Conservation (phyloP, 305 asterid species). For the Solanum hybrid region DNA sequence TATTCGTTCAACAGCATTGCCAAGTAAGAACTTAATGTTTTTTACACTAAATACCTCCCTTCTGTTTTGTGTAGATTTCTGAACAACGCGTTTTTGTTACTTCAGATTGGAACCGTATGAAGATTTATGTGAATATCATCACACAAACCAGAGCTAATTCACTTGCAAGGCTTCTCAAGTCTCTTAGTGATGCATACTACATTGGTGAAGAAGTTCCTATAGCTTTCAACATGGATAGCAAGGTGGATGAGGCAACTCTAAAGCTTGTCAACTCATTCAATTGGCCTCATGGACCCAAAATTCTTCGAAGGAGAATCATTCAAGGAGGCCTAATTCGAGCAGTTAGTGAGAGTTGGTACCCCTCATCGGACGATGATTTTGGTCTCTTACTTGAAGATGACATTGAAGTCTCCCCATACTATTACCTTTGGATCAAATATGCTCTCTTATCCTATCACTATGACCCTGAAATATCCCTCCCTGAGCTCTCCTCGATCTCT, state of each 20-base stretch:
- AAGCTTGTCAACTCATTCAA: conserved; percentile 50
- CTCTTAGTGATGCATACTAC: conserved; percentile 66
- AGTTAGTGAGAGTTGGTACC: conserved; percentile 94
- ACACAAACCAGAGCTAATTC: conserved; percentile 72
- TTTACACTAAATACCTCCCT: neutral
- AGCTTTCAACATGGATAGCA: conserved; percentile 87
- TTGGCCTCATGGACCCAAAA: conserved; percentile 89
- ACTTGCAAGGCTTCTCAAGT: conserved; percentile 65
- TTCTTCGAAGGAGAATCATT: conserved; percentile 66
- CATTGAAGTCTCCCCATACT: conserved; percentile 86
- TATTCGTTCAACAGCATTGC: conserved; percentile 73
- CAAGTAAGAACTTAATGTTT: conserved; percentile 37
- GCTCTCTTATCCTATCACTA: conserved; percentile 76
- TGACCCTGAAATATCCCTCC: conserved; percentile 75
- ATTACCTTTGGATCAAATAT: conserved; percentile 84
- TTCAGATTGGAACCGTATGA: conserved; percentile 88
- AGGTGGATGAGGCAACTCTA: conserved; percentile 66
- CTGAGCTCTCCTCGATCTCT: conserved; percentile 77
- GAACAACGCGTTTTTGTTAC: neutral
- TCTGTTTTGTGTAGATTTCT: neutral
- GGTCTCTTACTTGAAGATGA: conserved; percentile 89
- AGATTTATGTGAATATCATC: too few species aligned
- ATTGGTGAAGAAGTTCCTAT: conserved; percentile 67
- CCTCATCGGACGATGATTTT: conserved; percentile 75
- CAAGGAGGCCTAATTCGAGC: conserved; percentile 95